Evolutionary conservation across 139 green algal species (phyloP).

Genomic region (Chlorella sp.): DNA sequence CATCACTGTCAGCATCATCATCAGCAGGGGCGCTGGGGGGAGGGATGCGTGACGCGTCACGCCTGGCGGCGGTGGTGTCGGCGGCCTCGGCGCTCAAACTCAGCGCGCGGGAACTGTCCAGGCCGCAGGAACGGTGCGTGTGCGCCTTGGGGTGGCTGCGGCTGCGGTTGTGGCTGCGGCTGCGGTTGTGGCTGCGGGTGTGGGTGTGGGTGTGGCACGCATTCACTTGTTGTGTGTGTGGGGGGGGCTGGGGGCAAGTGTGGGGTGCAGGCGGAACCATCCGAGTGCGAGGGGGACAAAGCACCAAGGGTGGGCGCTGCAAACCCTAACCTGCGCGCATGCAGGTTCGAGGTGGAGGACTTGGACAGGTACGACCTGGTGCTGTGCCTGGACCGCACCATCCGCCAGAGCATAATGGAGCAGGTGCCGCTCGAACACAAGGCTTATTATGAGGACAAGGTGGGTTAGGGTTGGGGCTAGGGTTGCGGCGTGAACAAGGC

Average conservation of each 20-base stretch:
- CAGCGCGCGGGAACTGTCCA: not conserved
- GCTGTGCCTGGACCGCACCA: not conserved
- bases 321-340: not conserved
- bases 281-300: not conserved
- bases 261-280: not conserved
- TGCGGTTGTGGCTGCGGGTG: not conserved
- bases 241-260: not conserved
- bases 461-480: too few relatives aligned
- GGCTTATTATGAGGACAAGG: not conserved
- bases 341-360: not conserved
- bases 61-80: not conserved
- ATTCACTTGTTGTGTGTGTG: not conserved
- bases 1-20: too few relatives aligned
- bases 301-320: not conserved
- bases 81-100: not conserved
- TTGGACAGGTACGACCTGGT: not conserved
- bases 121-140: not conserved
- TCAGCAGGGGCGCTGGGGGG: too few relatives aligned
- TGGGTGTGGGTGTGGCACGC: not conserved
- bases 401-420: not conserved
- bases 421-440: not conserved
- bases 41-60: too few relatives aligned
- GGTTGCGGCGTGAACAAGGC: too few relatives aligned
- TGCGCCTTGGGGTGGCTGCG: not conserved
- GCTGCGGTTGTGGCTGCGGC: not conserved